Percentiles rank a stretch among this genome's conserved stretches.
Evolutionary conservation across 1,284 basidiomycete genomes (phyloP).

Genomic region (Ganoderma meredithae): DNA sequence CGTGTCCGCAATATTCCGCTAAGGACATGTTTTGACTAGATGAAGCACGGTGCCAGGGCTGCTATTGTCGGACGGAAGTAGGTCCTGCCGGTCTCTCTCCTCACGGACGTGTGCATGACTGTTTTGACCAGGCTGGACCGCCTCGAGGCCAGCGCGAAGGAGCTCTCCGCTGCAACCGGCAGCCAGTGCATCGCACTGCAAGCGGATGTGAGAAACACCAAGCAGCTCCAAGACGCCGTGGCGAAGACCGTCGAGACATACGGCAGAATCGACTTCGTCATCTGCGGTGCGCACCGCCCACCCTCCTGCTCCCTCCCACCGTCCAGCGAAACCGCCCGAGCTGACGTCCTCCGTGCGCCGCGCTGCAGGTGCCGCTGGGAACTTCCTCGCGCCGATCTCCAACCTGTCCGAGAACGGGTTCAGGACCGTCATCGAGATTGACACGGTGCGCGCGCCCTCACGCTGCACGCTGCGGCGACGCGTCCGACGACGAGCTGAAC

Average conservation of each 20-base stretch:
- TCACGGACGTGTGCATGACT: conserved; percentile 4
- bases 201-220: conserved; percentile 86
- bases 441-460: conserved; percentile 66
- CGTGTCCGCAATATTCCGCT: not conserved
- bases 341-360: conserved; percentile 15
- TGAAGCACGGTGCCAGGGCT: conserved; percentile 87
- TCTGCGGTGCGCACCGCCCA: conserved; percentile 70
- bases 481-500: conserved; percentile 12
- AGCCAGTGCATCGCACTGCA: conserved; percentile 75
- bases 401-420: conserved; percentile 89
- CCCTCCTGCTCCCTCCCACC: not conserved
- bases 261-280: conserved; percentile 94
- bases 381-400: conserved; percentile 87
- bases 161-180: conserved; percentile 77
- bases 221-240: conserved; percentile 80
- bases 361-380: conserved; percentile 81
- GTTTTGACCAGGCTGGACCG: conserved; percentile 69
- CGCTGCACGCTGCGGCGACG: conserved; percentile 5
- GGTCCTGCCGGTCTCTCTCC: conserved; percentile 38
- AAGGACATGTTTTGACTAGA: conserved; percentile 49
- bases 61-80: conserved; percentile 89
- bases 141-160: conserved; percentile 73
- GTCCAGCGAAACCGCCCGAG: not conserved
- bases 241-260: conserved; percentile 78
- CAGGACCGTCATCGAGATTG: conserved; percentile 93